A percentile compares a stretch with the other conserved stretches of the same genome.
Evolutionary conservation across 192 early-diverging fungal genomes (phyloP).

Genomic region (Cladochytrium replicatum): DNA sequence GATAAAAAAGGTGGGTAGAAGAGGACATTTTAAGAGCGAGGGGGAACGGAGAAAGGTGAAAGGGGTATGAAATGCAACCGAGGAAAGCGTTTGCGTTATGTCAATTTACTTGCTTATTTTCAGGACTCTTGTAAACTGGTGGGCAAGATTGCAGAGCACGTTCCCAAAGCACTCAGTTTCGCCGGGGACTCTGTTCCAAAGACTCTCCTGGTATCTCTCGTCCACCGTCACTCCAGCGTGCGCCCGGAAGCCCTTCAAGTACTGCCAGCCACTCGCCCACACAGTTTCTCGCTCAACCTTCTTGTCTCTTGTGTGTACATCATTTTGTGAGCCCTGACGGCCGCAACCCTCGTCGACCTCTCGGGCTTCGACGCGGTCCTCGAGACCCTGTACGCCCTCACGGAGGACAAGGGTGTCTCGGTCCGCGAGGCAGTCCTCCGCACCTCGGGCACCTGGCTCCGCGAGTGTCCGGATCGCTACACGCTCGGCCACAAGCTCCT

Average conservation of each 20-base stretch:
- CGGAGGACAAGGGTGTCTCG: conserved; percentile 34
- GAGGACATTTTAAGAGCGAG: too few relatives aligned
- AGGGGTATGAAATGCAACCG: too few relatives aligned
- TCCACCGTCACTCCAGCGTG: conserved; percentile 43
- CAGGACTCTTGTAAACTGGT: conserved; percentile 42
- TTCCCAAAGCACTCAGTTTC: conserved; percentile 8
- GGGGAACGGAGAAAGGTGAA: too few relatives aligned
- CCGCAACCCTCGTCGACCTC: conserved; percentile 33
- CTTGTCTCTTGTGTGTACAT: too few relatives aligned
- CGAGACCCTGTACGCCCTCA: conserved; percentile 25
- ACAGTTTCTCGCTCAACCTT: too few relatives aligned
- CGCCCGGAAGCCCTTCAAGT: conserved; percentile 22
- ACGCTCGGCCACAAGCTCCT: conserved; percentile 39
- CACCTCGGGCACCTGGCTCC: conserved; percentile 27
- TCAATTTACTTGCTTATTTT: too few relatives aligned
- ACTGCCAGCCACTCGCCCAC: too few relatives aligned
- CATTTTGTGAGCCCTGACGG: conserved; percentile 25
- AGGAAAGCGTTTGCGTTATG: too few relatives aligned
- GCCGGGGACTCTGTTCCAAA: conserved; percentile 30
- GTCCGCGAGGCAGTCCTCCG: conserved; percentile 39
- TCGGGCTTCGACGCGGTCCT: conserved; percentile 28
- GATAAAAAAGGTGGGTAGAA: conserved; percentile 32
- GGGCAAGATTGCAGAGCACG: conserved; percentile 11
- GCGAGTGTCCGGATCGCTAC: conserved; percentile 37
- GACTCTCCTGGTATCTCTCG: conserved; percentile 25